A percentile compares a stretch with the other conserved stretches of the same genome.
Conservation (phyloP, 192 early-diverging fungal genomes). For the Chytriomyces sp. region DNA sequence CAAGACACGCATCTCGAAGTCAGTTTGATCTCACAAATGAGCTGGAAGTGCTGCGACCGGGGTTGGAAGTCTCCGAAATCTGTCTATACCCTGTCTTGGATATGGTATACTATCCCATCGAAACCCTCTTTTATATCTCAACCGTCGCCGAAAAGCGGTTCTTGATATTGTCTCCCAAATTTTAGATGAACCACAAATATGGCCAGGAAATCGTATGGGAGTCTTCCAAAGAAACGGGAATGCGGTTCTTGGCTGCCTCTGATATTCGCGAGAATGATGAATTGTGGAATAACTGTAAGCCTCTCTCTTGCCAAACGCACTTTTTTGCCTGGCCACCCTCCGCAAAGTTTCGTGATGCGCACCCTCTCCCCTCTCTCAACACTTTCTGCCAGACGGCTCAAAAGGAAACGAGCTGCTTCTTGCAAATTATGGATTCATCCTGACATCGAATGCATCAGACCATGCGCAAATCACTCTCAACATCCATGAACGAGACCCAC, state of each 20-base stretch:
- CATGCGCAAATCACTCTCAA: constrained; percentile 54
- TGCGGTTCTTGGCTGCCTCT: constrained; percentile 43
- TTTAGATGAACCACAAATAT: constrained; percentile 44
- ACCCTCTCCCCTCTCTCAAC: too few species aligned
- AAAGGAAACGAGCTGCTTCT: constrained; percentile 62
- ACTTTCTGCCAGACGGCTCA: constrained; percentile 38
- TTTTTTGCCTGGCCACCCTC: too few species aligned
- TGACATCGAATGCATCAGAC: constrained; percentile 55
- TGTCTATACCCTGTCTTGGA: constrained; percentile 59
- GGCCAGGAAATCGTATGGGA: constrained; percentile 53
- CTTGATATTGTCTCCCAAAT: too few species aligned
- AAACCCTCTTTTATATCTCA: too few species aligned
- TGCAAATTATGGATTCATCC: constrained; percentile 58
- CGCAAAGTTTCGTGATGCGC: too few species aligned
- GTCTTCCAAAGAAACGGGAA: constrained; percentile 25
- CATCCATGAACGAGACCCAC: constrained; percentile 43
- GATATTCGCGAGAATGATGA: constrained; percentile 29
- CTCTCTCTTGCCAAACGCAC: too few species aligned
- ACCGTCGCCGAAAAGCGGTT: too few species aligned
- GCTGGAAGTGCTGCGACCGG: neutral
- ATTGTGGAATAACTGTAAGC: constrained; percentile 52
- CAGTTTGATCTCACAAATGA: neutral
- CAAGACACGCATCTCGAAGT: constrained; percentile 17
- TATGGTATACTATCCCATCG: constrained; percentile 35
- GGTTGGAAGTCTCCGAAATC: constrained; percentile 33